Evolutionary conservation across 2,329 filamentous ascomycete genomes (phyloP), one percentile per base, ranked within the genome.

Genomic region (Beauveria caledonica): DNA sequence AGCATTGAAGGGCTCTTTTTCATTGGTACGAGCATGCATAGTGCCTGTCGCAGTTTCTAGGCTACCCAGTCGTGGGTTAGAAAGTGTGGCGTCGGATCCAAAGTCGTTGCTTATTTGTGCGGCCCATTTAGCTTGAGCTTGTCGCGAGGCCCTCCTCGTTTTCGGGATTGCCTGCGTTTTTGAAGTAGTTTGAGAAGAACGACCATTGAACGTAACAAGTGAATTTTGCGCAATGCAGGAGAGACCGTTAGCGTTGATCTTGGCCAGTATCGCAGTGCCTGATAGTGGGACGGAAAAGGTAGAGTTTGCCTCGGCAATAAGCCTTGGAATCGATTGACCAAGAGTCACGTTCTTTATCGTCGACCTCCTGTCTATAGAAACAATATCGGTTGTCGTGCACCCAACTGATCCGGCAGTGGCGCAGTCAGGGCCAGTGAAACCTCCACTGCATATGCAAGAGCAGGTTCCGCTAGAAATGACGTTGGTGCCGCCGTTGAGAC

Each of bases 221-320:
- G 91, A 87, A 68, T 97, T 97, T 71, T 97, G 88, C 0, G 87
- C 85, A 9, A 85, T 84, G 72, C 94, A 99, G 59, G 89, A 92
- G 17, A 96, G 77, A 64, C 88, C 88, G 36, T 82, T 83, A 6
- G 80, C 75, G 68, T 88, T 93, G 72, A 97, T 90, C 52, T 91
- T 83, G 1, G 86, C 85, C 60, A 96, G 75, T 56, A 97, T 83
- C 8, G 80, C 80, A 1, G 83, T 83, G 4, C 83, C 80, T 49
- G 88, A 84, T 1, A 99, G 81, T 0, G 89, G 83, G 50, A 99
- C 83, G 3, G 86, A 86, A 73, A 90, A 97, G 66, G 90, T 88
- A 23, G 74, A 69, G 62, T 84, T 74, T 0, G 88, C 84, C 50
- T 81, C 79, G 13, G 80, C 72, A 60, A 97, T 81, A 11, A 97